Conservation (phyloP, 2,329 filamentous ascomycete genomes). For the Colletotrichum sp. region DNA sequence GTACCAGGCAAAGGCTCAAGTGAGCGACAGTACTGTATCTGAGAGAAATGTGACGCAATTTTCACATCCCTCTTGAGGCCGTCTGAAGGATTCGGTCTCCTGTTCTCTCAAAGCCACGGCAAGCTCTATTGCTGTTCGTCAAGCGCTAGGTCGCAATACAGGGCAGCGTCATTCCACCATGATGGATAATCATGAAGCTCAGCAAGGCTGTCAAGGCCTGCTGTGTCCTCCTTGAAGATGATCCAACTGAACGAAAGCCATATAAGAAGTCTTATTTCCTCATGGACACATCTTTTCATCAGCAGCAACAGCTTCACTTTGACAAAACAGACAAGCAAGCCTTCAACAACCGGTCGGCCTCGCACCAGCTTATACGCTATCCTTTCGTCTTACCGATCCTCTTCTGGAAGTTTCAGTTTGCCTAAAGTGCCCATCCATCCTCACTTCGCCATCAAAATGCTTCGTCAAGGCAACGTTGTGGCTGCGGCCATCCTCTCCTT, state of each 20-base stretch:
- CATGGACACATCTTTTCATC: background rate
- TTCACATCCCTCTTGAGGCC: background rate
- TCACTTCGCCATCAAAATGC: slow-evolving; percentile 24
- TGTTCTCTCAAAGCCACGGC: background rate
- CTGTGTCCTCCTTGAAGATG: background rate
- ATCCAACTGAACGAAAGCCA: background rate
- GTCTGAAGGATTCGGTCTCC: background rate
- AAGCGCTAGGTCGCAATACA: slow-evolving; percentile 16
- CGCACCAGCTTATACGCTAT: background rate
- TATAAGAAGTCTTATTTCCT: background rate
- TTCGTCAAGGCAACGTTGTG: background rate
- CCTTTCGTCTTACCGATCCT: background rate
- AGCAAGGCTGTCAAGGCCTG: background rate
- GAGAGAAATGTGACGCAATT: background rate
- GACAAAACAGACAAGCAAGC: background rate
- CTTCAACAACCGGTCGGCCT: background rate
- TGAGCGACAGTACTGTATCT: background rate
- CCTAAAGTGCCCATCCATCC: background rate
- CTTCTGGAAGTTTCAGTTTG: background rate
- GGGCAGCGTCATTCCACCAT: slow-evolving; percentile 9
- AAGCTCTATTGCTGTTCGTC: background rate
- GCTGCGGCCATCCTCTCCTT: background rate
- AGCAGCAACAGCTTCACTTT: background rate
- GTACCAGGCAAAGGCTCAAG: background rate
- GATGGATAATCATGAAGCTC: background rate